These are phyloP conservation scores for Scleroderma citrinum DNA, from an alignment of 768 basidiomycete genomes.

Conservation along the genomic window DNA sequence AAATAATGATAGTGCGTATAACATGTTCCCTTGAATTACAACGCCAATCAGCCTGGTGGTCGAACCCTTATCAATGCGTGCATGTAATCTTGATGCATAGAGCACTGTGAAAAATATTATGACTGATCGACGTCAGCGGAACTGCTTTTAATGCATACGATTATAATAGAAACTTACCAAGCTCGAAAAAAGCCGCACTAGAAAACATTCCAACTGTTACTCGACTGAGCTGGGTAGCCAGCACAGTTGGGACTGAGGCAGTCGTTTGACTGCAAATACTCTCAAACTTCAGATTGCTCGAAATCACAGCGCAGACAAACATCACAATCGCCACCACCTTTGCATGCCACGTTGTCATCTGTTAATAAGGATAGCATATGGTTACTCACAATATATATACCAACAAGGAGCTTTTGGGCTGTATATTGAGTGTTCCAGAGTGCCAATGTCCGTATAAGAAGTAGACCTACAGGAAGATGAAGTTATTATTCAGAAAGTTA, in stretches of 20 bases:
- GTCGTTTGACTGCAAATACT: conserved; percentile 1
- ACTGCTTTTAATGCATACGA: background rate
- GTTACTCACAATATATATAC: conserved; percentile 3
- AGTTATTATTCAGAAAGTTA: background rate
- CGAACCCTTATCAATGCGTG: background rate
- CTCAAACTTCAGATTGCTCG: background rate
- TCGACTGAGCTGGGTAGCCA: background rate
- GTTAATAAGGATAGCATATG: background rate
- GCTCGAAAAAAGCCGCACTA: conserved; percentile 5
- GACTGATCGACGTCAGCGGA: background rate
- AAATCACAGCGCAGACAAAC: conserved; percentile 1
- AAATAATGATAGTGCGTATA: conserved; percentile 6
- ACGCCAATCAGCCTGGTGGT: background rate
- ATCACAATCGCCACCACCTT: conserved; percentile 5
- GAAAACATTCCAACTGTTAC: conserved; percentile 6
- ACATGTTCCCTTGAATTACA: conserved; percentile 4
- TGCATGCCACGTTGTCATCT: background rate
- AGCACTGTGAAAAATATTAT: conserved; percentile 1
- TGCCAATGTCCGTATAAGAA: conserved; percentile 8
- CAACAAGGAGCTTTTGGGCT: background rate
- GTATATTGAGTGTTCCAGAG: conserved; percentile 2
- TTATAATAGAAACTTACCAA: background rate
- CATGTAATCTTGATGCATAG: background rate
- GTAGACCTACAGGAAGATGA: background rate
- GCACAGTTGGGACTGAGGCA: background rate